Conservation (phyloP, 2,329 filamentous ascomycete species). For the Sordariomycetes sp. region DNA sequence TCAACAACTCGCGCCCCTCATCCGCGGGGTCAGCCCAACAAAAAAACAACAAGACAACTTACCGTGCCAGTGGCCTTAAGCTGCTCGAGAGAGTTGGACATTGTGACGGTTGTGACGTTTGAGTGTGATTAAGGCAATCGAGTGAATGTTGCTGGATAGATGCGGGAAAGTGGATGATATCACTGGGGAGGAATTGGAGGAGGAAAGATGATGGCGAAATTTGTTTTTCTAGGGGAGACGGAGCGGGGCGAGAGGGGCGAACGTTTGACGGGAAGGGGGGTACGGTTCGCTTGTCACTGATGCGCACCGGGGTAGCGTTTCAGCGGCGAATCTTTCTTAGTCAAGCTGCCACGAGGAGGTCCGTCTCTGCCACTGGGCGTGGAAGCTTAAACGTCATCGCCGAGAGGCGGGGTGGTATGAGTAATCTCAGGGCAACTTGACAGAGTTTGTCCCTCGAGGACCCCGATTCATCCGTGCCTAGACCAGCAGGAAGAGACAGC, state of each 20-base stretch:
- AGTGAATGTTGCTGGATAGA: background rate
- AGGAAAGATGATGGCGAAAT: background rate
- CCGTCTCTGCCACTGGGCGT: background rate
- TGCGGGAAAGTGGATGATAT: background rate
- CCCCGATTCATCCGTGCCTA: background rate
- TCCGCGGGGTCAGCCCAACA: slow-evolving; percentile 5
- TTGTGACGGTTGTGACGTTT: slow-evolving; percentile 23
- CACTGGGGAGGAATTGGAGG: background rate
- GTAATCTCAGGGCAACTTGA: background rate
- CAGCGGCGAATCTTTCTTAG: background rate
- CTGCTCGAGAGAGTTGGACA: slow-evolving; percentile 89
- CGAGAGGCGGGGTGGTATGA: background rate
- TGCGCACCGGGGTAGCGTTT: background rate
- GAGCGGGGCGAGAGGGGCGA: background rate
- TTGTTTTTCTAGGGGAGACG: background rate
- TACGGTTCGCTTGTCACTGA: background rate
- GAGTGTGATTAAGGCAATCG: background rate
- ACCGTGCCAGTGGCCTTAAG: slow-evolving; percentile 95
- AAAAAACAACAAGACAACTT: slow-evolving; percentile 28
- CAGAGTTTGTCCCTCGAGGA: background rate
- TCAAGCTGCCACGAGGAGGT: background rate
- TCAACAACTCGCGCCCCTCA: background rate
- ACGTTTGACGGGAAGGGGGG: background rate
- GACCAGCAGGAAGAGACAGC: background rate
- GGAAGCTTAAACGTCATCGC: background rate